Evolutionary conservation across 2,329 filamentous ascomycete genomes (phyloP).

Genomic region (Ophiocordyceps polyrhachis-furcata): DNA sequence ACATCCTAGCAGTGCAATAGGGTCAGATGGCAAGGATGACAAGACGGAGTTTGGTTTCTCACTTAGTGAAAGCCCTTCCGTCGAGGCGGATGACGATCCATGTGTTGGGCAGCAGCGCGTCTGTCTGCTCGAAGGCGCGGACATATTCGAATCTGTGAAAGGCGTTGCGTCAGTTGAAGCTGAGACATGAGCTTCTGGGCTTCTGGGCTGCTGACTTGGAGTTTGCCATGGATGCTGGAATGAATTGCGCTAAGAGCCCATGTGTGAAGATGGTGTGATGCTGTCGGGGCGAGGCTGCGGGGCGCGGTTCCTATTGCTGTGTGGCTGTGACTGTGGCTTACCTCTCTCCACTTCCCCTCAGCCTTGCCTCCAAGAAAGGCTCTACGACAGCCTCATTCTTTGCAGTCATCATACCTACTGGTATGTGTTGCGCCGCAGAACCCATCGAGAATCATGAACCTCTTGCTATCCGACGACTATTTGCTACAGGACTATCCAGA

Average conservation of each 20-base stretch:
- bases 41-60: constrained; percentile 9
- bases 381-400: background rate
- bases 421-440: background rate
- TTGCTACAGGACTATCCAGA: constrained; percentile 73
- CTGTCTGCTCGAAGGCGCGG: constrained; percentile 67
- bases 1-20: constrained; percentile 37
- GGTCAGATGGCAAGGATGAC: background rate
- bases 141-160: constrained; percentile 74
- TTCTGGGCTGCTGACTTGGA: constrained; percentile 30
- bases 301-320: background rate
- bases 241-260: background rate
- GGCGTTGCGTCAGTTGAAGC: background rate
- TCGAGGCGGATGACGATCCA: constrained; percentile 94
- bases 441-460: constrained; percentile 26
- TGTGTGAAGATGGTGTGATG: background rate
- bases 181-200: background rate
- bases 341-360: background rate
- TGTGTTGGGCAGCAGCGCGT: constrained; percentile 68
- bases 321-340: no score
- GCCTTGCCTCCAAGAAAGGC: background rate
- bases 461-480: constrained; percentile 42
- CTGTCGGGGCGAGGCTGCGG: background rate
- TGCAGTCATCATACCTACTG: background rate
- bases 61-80: constrained; percentile 91
- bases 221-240: constrained; percentile 26